Evolutionary conservation across 768 basidiomycete species (phyloP).

Genomic region (Lepiota venenata): DNA sequence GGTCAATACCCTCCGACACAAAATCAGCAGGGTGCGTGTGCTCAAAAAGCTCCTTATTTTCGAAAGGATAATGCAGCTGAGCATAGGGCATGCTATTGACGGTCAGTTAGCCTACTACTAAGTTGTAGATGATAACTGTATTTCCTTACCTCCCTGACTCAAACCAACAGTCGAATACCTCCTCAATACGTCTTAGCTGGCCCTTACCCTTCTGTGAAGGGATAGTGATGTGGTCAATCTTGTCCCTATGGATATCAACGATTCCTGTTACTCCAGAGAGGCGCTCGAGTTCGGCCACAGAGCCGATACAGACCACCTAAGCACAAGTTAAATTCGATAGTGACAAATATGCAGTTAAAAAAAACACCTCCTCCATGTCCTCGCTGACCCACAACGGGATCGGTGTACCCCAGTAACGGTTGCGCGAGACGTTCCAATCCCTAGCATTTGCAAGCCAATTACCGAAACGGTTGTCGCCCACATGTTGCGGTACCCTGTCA

Average conservation of each 20-base stretch:
- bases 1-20: slow-evolving; percentile 97
- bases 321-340: background rate
- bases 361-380: slow-evolving; percentile 78
- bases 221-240: slow-evolving; percentile 94
- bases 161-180: slow-evolving; percentile 99
- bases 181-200: slow-evolving; percentile 82
- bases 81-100: slow-evolving; percentile 92
- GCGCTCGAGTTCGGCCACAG: slow-evolving; percentile 82
- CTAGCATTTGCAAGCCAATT: slow-evolving; percentile 98
- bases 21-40: slow-evolving; percentile 91
- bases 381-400: slow-evolving; percentile 96
- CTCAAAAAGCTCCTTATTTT: slow-evolving; percentile 89
- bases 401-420: slow-evolving; percentile 98
- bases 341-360: background rate
- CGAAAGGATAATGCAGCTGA: slow-evolving; percentile 96
- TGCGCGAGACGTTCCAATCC: slow-evolving; percentile 99
- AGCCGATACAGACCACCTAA: slow-evolving; percentile 82
- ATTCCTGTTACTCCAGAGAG: slow-evolving; percentile 84
- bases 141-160: slow-evolving; percentile 88
- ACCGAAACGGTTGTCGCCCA: slow-evolving; percentile 91
- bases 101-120: background rate
- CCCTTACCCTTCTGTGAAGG: slow-evolving; percentile 91
- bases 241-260: slow-evolving; percentile 89
- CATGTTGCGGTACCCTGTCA: slow-evolving; percentile 82
- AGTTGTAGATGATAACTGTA: background rate